A percentile compares a stretch with the other conserved stretches of the same genome.
Conservation (phyloP, 2,329 filamentous ascomycete genomes). For the Aurifilum marmelostoma region DNA sequence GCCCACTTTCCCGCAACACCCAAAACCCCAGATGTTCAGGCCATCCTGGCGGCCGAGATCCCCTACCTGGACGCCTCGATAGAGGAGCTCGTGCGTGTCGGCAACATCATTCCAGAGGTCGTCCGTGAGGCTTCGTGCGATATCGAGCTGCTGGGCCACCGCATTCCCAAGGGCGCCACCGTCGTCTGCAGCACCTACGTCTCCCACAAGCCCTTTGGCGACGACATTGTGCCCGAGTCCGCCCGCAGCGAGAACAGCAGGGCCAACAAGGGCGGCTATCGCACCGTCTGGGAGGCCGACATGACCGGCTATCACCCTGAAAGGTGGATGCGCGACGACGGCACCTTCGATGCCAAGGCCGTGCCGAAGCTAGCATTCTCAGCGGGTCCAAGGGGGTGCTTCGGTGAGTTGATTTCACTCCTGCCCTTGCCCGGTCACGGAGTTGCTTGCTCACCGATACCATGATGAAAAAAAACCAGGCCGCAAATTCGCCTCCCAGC, state of each 20-base stretch:
- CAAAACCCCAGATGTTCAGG: slow-evolving; percentile 11
- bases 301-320: slow-evolving; percentile 19
- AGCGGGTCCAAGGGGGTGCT: slow-evolving; percentile 14
- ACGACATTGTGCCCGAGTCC: slow-evolving; percentile 11
- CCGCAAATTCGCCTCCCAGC: slow-evolving; percentile 32
- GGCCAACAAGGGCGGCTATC: slow-evolving; percentile 12
- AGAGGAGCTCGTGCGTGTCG: slow-evolving; percentile 25
- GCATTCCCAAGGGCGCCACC: slow-evolving; percentile 20
- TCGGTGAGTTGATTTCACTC: slow-evolving; percentile 10
- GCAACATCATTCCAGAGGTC: slow-evolving; percentile 21
- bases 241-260: slow-evolving; percentile 17
- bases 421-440: background rate
- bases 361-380: slow-evolving; percentile 21
- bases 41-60: slow-evolving; percentile 22
- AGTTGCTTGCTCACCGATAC: background rate
- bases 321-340: slow-evolving; percentile 21
- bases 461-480: slow-evolving; percentile 14
- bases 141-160: slow-evolving; percentile 19
- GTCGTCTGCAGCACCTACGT: slow-evolving; percentile 25
- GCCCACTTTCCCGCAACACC: slow-evolving; percentile 12
- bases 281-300: slow-evolving; percentile 19
- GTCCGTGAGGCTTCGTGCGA: slow-evolving; percentile 23
- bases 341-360: slow-evolving; percentile 23
- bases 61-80: slow-evolving; percentile 27
- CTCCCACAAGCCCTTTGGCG: slow-evolving; percentile 20